phyloP scores from a whole-genome alignment of 768 basidiomycete genomes.

The Leccinum obscurum region DNA sequence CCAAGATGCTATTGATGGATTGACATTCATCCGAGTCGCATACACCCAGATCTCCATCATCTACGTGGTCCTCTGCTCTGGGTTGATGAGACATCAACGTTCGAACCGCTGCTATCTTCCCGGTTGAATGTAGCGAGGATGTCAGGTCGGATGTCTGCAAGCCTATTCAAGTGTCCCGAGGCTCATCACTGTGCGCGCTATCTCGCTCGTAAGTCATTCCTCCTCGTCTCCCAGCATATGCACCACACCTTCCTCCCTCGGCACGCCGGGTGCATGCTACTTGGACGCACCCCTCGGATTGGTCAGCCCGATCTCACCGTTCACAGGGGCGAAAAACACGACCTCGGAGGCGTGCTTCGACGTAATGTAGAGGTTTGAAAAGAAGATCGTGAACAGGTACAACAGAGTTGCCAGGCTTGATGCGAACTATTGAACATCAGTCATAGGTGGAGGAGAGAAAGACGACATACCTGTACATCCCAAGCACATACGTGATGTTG shows the following conservation, averaged over 20 bases:
- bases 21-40: too few species aligned
- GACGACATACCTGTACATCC: constrained; percentile 68
- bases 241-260: too few species aligned
- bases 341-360: constrained; percentile 25
- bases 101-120: too few species aligned
- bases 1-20: too few species aligned
- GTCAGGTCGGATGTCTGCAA: too few species aligned
- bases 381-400: constrained; percentile 69
- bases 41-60: too few species aligned
- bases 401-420: constrained; percentile 63
- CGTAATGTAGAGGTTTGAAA: constrained; percentile 67
- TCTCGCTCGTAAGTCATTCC: constrained; percentile 21
- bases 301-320: constrained; percentile 45
- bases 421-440: neutral
- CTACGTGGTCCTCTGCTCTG: too few species aligned
- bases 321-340: constrained; percentile 22
- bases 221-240: constrained; percentile 59
- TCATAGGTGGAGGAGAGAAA: neutral
- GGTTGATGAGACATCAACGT: too few species aligned
- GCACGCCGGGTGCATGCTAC: constrained; percentile 63
- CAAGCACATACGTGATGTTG: constrained; percentile 86
- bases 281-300: constrained; percentile 40
- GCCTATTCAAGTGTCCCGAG: neutral
- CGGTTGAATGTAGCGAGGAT: too few species aligned
- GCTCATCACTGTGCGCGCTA: too few species aligned